Evolutionary conservation across 2,329 filamentous ascomycete species (phyloP), one percentile per base, ranked within the genome.

Genomic region (Cladosporium sp.): DNA sequence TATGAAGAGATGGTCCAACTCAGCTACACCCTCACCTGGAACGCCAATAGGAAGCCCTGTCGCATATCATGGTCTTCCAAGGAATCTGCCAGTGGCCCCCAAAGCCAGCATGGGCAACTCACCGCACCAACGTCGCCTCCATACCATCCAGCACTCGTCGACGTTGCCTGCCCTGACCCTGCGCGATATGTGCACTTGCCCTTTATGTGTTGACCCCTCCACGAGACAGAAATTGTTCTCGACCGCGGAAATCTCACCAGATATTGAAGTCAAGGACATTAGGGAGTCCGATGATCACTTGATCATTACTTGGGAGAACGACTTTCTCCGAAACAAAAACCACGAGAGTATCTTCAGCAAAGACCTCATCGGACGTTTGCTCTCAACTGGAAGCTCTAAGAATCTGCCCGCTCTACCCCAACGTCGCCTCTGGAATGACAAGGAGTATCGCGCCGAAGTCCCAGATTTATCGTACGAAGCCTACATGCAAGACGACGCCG

Each of bases 391-490:
- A 5, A 32, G 40, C n/a, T 43, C 41, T 5, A 51, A 32, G 24
- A 44, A 18, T 3, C 24, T 51, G 17, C 40, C 48, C 12, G 13
- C 22, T 20, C 38, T 54, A 19, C 51, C 51, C n/a, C 12, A 22
- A 24, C 56, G 39, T 50, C 64, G 56, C 66, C 61, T 56, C 1
- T 82, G 79, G 80, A 64, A 75, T 40, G 63, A 67, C 12, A 57
- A 65, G 1, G 70, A 70, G 15, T 78, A 80, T 56, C 68, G 70
- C 13, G 59, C 61, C 7, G 68, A 76, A n/a, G 71, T 82, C 9
- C 70, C 73, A 43, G 82, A 79, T 68, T 73, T 93, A 38, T 74
- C 82, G 48, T 96, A 86, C 68, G 63, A 80, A 0, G 81, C 84
- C 34, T 96, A 89, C 69, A 85, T 95, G 76, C 65, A 70, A 1